A percentile compares a stretch with the other conserved stretches of the same genome.
phyloP scores from a whole-genome alignment of 148 eudicot species.

The Fagopyrum tataricum region DNA sequence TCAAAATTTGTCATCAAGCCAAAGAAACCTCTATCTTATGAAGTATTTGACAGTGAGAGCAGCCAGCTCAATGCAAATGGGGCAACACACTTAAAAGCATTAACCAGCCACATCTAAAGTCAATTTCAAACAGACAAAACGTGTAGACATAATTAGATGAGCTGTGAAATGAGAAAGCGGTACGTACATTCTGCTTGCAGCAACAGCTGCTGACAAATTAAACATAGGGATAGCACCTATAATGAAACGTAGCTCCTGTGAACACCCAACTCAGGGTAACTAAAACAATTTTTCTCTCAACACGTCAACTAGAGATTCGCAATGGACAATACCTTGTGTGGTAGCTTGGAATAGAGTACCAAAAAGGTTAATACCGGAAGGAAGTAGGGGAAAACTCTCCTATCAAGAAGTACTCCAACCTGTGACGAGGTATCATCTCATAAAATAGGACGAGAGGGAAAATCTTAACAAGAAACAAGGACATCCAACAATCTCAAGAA shows the following conservation, averaged over 20 bases:
- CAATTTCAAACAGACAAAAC: not conserved
- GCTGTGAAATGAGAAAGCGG: not conserved
- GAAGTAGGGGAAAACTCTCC: constrained; percentile 57
- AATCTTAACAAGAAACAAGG: not conserved
- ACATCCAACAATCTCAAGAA: not conserved
- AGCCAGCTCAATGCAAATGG: not conserved
- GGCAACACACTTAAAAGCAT: not conserved
- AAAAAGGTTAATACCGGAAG: constrained; percentile 73
- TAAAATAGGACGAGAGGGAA: not conserved
- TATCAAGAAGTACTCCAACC: constrained; percentile 71
- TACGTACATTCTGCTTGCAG: constrained; percentile 88
- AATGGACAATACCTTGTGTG: constrained; percentile 66
- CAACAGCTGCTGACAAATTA: constrained; percentile 78
- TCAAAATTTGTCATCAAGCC: not conserved
- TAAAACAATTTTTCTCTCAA: not conserved
- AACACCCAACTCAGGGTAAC: constrained; percentile 17
- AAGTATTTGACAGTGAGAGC: not conserved
- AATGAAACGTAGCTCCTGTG: constrained; percentile 89
- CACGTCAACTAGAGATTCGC: constrained; percentile 4
- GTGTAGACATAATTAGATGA: not conserved
- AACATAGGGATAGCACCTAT: constrained; percentile 79
- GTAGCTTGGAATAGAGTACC: constrained; percentile 82
- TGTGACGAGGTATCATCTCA: constrained; percentile 33
- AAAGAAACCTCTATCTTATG: not conserved
- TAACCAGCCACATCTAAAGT: not conserved